Conservation (phyloP, 495 filamentous ascomycete species). For the Neurospora intermedia region DNA sequence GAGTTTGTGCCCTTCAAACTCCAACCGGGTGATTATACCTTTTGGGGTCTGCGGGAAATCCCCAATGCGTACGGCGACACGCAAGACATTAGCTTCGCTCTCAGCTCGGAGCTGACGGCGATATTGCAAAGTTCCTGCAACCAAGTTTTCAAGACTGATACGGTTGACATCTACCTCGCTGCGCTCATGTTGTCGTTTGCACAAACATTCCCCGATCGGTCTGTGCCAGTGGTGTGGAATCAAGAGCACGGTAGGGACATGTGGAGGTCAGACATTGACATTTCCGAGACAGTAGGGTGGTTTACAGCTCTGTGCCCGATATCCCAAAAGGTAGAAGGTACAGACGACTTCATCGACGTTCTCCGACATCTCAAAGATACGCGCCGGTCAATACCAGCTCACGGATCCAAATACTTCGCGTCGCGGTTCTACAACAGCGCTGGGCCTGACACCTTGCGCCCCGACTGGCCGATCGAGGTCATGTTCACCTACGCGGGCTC, state of each 20-base stretch:
- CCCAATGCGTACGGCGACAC: constrained; percentile 37
- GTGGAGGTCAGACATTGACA: constrained; percentile 25
- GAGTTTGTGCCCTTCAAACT: constrained; percentile 21
- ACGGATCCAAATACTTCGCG: constrained; percentile 22
- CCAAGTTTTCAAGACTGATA: constrained; percentile 34
- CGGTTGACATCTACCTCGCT: constrained; percentile 37
- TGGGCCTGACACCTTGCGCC: constrained; percentile 30
- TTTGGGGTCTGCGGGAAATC: constrained; percentile 36
- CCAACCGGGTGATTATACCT: constrained; percentile 27
- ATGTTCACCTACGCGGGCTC: constrained; percentile 61
- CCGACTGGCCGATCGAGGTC: constrained; percentile 55
- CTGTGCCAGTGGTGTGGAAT: constrained; percentile 43
- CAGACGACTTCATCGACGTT: constrained; percentile 30
- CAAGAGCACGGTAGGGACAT: constrained; percentile 36
- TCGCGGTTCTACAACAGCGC: constrained; percentile 37
- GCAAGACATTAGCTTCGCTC: constrained; percentile 26
- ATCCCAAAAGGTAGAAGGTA: constrained; percentile 18
- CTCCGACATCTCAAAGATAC: constrained; percentile 33
- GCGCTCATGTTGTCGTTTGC: constrained; percentile 39
- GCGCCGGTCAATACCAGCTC: constrained; percentile 20
- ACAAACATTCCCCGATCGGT: constrained; percentile 41
- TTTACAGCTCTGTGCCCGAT: constrained; percentile 37
- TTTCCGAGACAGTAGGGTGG: constrained; percentile 40
- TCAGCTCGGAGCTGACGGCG: constrained; percentile 32
- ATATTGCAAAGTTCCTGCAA: constrained; percentile 34